Conservation (phyloP, 371 early-diverging fungal genomes). For the Mycotypha africana region DNA sequence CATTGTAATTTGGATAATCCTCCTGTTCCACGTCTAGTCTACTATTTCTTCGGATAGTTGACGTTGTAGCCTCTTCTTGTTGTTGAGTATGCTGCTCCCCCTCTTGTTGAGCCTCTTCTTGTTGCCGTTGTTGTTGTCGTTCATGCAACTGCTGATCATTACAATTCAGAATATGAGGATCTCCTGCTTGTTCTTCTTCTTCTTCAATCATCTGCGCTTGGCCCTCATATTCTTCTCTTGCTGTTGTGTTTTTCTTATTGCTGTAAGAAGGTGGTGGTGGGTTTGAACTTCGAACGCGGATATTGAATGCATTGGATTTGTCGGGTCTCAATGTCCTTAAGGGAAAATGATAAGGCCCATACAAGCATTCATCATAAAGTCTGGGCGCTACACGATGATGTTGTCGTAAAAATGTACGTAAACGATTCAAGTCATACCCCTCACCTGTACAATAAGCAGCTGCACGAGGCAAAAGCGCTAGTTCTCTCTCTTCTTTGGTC, state of each 20-base stretch:
- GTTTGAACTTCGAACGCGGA: slow-evolving; percentile 25
- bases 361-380: slow-evolving; percentile 59
- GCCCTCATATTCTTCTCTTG: slow-evolving; percentile 31
- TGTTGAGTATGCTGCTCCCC: not conserved
- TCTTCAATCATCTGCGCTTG: not conserved
- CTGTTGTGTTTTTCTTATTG: not conserved
- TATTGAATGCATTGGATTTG: slow-evolving; percentile 36
- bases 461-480: slow-evolving; percentile 63
- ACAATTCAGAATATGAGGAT: too few species aligned
- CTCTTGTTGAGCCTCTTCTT: not conserved
- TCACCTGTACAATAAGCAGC: slow-evolving; percentile 90
- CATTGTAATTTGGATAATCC: not conserved
- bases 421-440: slow-evolving; percentile 58
- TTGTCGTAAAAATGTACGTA: slow-evolving; percentile 51
- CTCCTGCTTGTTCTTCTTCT: slow-evolving; percentile 1
- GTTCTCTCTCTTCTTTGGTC: slow-evolving; percentile 55
- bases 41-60: slow-evolving; percentile 2
- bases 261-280: not conserved
- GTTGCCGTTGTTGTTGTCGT: slow-evolving; percentile 4
- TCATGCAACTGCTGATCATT: too few species aligned
- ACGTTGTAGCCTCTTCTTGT: not conserved
- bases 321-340: slow-evolving; percentile 42
- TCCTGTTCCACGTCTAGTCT: not conserved
- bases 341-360: slow-evolving; percentile 62
- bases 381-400: slow-evolving; percentile 51